Percentiles rank a stretch among this genome's conserved stretches.
phyloP scores from a whole-genome alignment of 2,329 filamentous ascomycete genomes.

The Colletotrichum lupini region DNA sequence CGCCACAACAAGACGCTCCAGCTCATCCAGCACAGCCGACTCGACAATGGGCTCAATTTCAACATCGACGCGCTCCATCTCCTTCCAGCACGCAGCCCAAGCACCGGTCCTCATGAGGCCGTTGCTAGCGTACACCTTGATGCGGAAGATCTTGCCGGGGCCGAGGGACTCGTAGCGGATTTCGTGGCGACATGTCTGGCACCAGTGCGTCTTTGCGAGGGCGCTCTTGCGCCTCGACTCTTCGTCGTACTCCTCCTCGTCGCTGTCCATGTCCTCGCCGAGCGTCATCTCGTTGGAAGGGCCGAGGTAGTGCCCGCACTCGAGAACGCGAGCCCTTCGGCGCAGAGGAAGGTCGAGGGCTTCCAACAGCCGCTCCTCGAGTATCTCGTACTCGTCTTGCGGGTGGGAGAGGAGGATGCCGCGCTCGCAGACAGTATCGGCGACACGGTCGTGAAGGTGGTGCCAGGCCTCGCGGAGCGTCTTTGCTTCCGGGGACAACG shows the following conservation, averaged over 20 bases:
- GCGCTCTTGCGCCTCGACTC: slow-evolving; percentile 32
- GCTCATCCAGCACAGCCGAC: slow-evolving; percentile 61
- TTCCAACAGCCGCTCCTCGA: slow-evolving; percentile 62
- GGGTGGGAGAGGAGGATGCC: slow-evolving; percentile 83
- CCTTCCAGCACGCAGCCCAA: slow-evolving; percentile 93
- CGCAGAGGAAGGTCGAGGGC: slow-evolving; percentile 71
- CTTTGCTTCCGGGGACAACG: slow-evolving; percentile 58
- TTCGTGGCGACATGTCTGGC: slow-evolving; percentile 64
- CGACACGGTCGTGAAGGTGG: slow-evolving; percentile 75
- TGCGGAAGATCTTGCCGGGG: slow-evolving; percentile 71
- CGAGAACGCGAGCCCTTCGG: slow-evolving; percentile 74
- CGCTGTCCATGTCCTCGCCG: slow-evolving; percentile 57
- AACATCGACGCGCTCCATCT: slow-evolving; percentile 98
- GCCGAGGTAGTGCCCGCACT: slow-evolving; percentile 81
- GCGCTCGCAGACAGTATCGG: slow-evolving; percentile 78
- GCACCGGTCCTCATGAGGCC: slow-evolving; percentile 92
- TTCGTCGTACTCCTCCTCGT: slow-evolving; percentile 55
- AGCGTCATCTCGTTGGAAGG: slow-evolving; percentile 62
- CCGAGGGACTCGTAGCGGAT: slow-evolving; percentile 66
- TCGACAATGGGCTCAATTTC: slow-evolving; percentile 84
- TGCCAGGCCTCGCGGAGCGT: slow-evolving; percentile 72
- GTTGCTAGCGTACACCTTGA: slow-evolving; percentile 95
- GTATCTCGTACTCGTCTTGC: slow-evolving; percentile 80
- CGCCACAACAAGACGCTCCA: slow-evolving; percentile 65
- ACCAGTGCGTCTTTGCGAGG: slow-evolving; percentile 62